phyloP scores from a whole-genome alignment of 768 basidiomycete genomes.

The Suillus spraguei region DNA sequence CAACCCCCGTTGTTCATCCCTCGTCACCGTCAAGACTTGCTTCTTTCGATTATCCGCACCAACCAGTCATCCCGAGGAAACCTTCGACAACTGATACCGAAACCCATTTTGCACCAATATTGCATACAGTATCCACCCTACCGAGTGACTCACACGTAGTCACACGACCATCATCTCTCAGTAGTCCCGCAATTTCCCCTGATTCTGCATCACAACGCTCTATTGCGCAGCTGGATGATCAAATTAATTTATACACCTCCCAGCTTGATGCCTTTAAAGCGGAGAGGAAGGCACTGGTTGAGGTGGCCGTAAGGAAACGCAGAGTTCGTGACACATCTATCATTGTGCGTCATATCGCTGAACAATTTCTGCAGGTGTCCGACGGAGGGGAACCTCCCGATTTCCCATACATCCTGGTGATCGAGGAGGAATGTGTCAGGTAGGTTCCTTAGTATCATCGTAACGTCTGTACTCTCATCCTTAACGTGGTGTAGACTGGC shows the following conservation, averaged over 20 bases:
- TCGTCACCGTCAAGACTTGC: not conserved
- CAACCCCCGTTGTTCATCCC: not conserved
- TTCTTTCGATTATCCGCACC: not conserved
- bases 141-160: not conserved
- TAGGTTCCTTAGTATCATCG: slow-evolving; percentile 18
- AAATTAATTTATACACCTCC: slow-evolving; percentile 37
- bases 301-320: slow-evolving; percentile 23
- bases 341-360: not conserved
- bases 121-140: not conserved
- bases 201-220: slow-evolving; percentile 13
- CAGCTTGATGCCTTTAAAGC: slow-evolving; percentile 39
- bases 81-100: not conserved
- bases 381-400: slow-evolving; percentile 5
- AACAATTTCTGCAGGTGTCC: not conserved
- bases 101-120: not conserved
- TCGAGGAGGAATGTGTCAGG: slow-evolving; percentile 41
- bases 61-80: not conserved
- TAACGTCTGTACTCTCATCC: not conserved
- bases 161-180: not conserved
- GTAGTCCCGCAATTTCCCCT: not conserved
- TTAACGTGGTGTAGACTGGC: slow-evolving; percentile 29
- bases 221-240: slow-evolving; percentile 36
- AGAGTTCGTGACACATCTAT: slow-evolving; percentile 19
- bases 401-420: slow-evolving; percentile 28
- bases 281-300: slow-evolving; percentile 37